Conservation (phyloP, 2,329 filamentous ascomycete species). For the Colletotrichum sp. region DNA sequence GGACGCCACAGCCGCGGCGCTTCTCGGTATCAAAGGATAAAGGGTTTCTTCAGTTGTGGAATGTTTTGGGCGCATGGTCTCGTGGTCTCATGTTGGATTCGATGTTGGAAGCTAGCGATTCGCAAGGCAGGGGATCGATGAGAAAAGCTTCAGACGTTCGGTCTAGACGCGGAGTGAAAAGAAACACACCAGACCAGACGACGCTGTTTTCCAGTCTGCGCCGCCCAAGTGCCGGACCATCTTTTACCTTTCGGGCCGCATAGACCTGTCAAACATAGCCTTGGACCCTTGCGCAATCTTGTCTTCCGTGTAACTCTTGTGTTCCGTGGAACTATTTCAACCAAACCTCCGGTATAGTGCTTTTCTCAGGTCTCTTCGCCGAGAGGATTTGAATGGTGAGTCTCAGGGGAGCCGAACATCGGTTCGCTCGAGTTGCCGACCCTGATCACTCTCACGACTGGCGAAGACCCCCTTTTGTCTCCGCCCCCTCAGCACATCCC, state of each 20-base stretch:
- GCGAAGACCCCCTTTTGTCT: background rate
- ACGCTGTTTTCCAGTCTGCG: background rate
- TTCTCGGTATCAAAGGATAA: no score
- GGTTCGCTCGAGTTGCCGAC: background rate
- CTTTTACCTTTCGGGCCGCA: background rate
- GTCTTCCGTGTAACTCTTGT: background rate
- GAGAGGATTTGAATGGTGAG: background rate
- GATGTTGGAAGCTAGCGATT: background rate
- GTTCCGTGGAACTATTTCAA: background rate
- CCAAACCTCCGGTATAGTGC: background rate
- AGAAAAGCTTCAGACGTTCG: background rate
- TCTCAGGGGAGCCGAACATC: background rate
- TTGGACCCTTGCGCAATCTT: background rate
- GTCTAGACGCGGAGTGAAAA: background rate
- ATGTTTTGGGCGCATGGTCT: background rate
- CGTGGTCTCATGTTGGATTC: background rate
- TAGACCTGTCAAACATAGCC: background rate
- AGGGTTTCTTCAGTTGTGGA: background rate
- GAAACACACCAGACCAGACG: background rate
- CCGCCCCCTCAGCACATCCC: constrained; percentile 1
- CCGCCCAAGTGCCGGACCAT: background rate
- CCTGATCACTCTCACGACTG: background rate
- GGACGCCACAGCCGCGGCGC: background rate
- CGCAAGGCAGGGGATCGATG: background rate
- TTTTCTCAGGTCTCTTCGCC: no score